phyloP scores from a whole-genome alignment of 306 rosid genomes.

The Senna siamea region DNA sequence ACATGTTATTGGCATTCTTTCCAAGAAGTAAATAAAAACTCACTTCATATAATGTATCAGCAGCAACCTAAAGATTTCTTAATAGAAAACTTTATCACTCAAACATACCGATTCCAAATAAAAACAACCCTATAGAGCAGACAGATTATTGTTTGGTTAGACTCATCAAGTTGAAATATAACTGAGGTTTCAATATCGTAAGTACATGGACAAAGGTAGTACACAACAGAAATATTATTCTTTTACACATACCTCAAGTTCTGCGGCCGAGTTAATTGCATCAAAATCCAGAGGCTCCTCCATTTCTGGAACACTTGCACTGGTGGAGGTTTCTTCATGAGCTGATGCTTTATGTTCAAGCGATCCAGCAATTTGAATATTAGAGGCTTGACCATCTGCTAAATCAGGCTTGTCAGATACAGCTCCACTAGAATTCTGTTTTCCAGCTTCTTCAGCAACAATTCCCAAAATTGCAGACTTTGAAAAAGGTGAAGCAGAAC shows the following conservation, averaged over 20 bases:
- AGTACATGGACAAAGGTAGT: not conserved
- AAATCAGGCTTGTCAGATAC: constrained; percentile 39
- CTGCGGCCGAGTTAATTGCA: constrained; percentile 64
- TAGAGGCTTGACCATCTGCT: constrained; percentile 37
- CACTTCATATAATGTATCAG: not conserved
- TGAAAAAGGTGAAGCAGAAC: constrained; percentile 38
- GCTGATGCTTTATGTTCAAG: constrained; percentile 44
- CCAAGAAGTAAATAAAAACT: not conserved
- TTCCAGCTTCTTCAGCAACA: constrained; percentile 46
- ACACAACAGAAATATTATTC: constrained; percentile 12
- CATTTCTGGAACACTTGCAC: constrained; percentile 38
- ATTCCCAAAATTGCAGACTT: constrained; percentile 37
- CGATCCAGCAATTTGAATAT: constrained; percentile 43
- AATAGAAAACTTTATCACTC: not conserved
- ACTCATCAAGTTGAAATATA: constrained; percentile 7
- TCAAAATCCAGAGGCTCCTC: constrained; percentile 68
- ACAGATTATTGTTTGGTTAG: not conserved
- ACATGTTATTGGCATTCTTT: not conserved
- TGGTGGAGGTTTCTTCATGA: constrained; percentile 49
- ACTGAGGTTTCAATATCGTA: not conserved
- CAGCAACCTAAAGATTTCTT: not conserved
- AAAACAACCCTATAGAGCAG: not conserved
- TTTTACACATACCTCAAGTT: constrained; percentile 77
- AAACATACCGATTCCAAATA: not conserved
- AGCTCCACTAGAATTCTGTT: constrained; percentile 40